Evolutionary conservation across 192 early-diverging fungal genomes (phyloP).

Genomic region (Kappamyces sp.): DNA sequence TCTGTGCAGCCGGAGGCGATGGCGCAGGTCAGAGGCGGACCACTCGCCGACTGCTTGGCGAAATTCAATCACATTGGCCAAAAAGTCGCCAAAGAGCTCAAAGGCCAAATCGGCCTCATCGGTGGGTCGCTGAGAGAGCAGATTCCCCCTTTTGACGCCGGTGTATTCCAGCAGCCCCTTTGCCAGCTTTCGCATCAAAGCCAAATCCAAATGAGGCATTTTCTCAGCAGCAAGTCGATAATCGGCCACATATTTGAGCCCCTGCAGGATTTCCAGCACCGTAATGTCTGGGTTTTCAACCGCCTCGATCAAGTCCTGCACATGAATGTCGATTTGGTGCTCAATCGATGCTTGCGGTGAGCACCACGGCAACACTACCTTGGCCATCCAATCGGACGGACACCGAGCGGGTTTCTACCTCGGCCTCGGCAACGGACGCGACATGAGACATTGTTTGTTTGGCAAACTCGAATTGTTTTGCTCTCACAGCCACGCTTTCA

Average conservation of each 20-base stretch:
- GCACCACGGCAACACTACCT: constrained; percentile 23
- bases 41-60: constrained; percentile 71
- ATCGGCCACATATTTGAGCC: constrained; percentile 92
- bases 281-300: constrained; percentile 60
- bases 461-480: too few species aligned
- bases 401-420: constrained; percentile 31
- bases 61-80: constrained; percentile 91
- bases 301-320: constrained; percentile 79
- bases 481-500: too few species aligned
- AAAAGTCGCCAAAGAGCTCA: constrained; percentile 89
- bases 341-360: constrained; percentile 48
- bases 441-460: too few species aligned
- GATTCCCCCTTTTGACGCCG: constrained; percentile 55
- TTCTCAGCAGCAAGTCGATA: constrained; percentile 83
- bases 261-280: constrained; percentile 73
- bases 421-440: too few species aligned
- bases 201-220: constrained; percentile 71
- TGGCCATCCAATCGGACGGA: constrained; percentile 45
- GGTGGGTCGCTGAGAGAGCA: constrained; percentile 57
- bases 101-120: constrained; percentile 81
- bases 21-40: constrained; percentile 73
- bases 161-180: constrained; percentile 82
- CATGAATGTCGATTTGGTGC: constrained; percentile 61
- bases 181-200: constrained; percentile 79
- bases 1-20: constrained; percentile 69